These are phyloP conservation scores for Lycium ferocissimum DNA, from an alignment of 257 asterid genomes.

Conservation along the genomic window DNA sequence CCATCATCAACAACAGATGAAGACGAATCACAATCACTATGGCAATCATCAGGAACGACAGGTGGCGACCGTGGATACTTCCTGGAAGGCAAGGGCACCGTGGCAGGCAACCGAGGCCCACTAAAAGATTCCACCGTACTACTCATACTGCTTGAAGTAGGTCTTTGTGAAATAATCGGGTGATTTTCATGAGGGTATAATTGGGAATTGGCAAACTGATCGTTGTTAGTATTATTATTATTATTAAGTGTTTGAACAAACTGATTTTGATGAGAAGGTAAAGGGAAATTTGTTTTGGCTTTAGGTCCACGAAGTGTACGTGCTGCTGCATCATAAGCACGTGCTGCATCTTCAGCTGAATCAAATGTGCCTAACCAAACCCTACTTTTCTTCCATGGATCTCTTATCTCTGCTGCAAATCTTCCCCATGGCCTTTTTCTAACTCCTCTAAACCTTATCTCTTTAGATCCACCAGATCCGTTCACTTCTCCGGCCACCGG, in stretches of 20 bases:
- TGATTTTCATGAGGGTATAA: conserved; percentile 51
- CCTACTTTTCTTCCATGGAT: conserved; percentile 73
- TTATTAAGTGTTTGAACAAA: conserved; percentile 37
- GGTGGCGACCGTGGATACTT: conserved; percentile 77
- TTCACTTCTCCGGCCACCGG: conserved; percentile 42
- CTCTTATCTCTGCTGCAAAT: conserved; percentile 80
- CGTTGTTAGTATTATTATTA: background rate
- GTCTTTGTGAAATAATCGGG: conserved; percentile 57
- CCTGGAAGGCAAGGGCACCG: conserved; percentile 38
- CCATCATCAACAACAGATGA: conserved; percentile 63
- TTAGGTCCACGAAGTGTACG: conserved; percentile 67
- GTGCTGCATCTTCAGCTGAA: conserved; percentile 80
- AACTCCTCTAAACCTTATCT: conserved; percentile 71
- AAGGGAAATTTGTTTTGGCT: conserved; percentile 70
- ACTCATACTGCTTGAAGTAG: conserved; percentile 74
- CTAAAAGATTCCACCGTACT: conserved; percentile 80
- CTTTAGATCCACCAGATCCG: conserved; percentile 68
- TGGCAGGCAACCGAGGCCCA: conserved; percentile 56
- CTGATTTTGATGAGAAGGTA: conserved; percentile 34
- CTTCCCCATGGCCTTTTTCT: conserved; percentile 82
- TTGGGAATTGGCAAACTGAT: conserved; percentile 44
- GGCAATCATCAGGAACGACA: conserved; percentile 66
- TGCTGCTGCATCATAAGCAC: conserved; percentile 78
- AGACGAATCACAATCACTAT: conserved; percentile 66
- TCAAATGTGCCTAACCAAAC: conserved; percentile 86